Evolutionary conservation across 495 filamentous ascomycete genomes (phyloP).

Genomic region (Rhypophila decipiens): DNA sequence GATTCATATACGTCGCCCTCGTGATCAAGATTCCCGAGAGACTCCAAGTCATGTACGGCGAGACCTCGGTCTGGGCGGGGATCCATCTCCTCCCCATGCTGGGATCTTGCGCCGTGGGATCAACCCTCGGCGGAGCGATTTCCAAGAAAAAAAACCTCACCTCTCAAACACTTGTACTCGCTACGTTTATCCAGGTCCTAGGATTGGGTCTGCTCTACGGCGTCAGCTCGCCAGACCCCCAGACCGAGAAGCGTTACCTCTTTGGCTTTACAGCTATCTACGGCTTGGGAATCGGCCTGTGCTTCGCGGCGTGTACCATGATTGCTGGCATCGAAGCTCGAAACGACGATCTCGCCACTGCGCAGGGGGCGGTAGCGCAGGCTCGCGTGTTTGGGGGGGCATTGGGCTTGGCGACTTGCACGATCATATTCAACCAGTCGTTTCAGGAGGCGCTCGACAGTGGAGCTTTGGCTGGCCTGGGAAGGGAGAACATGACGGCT

Average conservation of each 20-base stretch:
- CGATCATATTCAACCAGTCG: constrained; percentile 34
- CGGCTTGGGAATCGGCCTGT: constrained; percentile 48
- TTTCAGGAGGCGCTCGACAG: constrained; percentile 8
- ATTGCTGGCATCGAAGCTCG: constrained; percentile 43
- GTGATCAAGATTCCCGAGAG: constrained; percentile 55
- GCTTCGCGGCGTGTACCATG: constrained; percentile 44
- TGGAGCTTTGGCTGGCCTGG: constrained; percentile 9
- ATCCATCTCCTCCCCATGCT: constrained; percentile 54
- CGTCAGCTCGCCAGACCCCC: constrained; percentile 22
- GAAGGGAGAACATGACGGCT: constrained; percentile 10
- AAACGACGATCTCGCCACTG: constrained; percentile 43
- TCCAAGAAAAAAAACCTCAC: constrained; percentile 42
- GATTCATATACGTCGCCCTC: constrained; percentile 51
- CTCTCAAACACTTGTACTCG: constrained; percentile 42
- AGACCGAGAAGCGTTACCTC: constrained; percentile 25
- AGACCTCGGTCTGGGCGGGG: constrained; percentile 45
- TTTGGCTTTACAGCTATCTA: constrained; percentile 51
- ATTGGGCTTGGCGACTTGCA: constrained; percentile 45
- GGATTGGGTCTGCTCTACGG: constrained; percentile 43
- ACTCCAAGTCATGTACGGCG: constrained; percentile 51
- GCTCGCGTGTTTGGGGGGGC: constrained; percentile 52
- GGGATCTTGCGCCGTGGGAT: constrained; percentile 44
- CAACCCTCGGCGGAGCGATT: constrained; percentile 41
- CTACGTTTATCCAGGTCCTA: constrained; percentile 44
- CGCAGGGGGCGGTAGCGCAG: constrained; percentile 50